phyloP scores from a whole-genome alignment of 2,329 filamentous ascomycete species.

The Ilyonectria destructans region DNA sequence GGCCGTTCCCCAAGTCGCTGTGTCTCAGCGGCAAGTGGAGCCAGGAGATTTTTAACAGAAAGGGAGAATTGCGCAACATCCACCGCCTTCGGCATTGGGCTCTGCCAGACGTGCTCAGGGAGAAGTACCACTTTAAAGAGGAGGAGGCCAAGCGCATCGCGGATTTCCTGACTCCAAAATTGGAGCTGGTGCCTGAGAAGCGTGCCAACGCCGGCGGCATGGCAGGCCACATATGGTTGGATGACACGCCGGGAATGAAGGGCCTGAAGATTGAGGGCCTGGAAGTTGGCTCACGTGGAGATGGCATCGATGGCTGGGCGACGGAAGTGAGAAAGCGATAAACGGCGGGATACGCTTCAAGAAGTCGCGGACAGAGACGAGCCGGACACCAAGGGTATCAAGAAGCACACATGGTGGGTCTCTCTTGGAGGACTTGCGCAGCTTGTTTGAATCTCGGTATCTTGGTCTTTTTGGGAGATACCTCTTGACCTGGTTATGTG shows the following conservation, averaged over 20 bases:
- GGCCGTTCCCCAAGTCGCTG: constrained; percentile 92
- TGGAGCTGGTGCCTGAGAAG: constrained; percentile 90
- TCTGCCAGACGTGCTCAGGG: constrained; percentile 89
- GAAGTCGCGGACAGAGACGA: constrained; percentile 39
- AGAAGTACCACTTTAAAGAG: constrained; percentile 96
- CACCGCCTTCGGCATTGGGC: constrained; percentile 97
- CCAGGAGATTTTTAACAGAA: constrained; percentile 98
- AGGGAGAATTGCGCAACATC: constrained; percentile 97
- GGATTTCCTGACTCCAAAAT: constrained; percentile 90
- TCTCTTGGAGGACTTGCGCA: constrained; percentile 39
- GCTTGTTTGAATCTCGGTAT: constrained; percentile 38
- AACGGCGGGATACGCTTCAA: constrained; percentile 44
- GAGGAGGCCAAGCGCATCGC: constrained; percentile 84
- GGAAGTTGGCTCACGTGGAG: constrained; percentile 85
- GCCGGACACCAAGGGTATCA: constrained; percentile 24
- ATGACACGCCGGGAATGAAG: constrained; percentile 92
- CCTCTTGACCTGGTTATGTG: constrained; percentile 33
- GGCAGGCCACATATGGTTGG: constrained; percentile 87
- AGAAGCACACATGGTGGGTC: constrained; percentile 30
- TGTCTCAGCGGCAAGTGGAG: constrained; percentile 97
- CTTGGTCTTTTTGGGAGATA: constrained; percentile 27
- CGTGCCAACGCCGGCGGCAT: constrained; percentile 97
- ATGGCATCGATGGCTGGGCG: constrained; percentile 96
- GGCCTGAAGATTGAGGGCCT: constrained; percentile 81
- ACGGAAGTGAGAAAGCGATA: constrained; percentile 89